Conservation (phyloP, 305 asterid genomes). For the Stenogyne calaminthoides region DNA sequence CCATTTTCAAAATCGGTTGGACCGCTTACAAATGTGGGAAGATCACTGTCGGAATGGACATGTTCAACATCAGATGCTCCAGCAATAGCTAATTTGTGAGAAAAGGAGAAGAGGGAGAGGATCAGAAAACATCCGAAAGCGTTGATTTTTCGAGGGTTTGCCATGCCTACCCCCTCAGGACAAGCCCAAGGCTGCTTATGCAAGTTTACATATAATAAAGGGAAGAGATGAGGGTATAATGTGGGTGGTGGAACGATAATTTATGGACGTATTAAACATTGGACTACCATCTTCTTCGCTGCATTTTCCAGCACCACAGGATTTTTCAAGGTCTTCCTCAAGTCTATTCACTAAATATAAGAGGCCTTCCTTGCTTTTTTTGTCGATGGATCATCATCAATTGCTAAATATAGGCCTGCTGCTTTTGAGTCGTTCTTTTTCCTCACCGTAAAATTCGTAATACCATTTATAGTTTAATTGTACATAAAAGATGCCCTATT, state of each 20-base stretch:
- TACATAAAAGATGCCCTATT: neutral
- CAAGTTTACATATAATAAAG: slow-evolving; percentile 3
- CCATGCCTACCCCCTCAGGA: slow-evolving; percentile 53
- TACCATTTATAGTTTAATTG: neutral
- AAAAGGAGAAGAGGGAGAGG: slow-evolving; percentile 31
- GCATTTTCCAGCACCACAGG: slow-evolving; percentile 31
- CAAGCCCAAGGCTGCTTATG: slow-evolving; percentile 63
- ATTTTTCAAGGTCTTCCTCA: slow-evolving; percentile 27
- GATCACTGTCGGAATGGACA: neutral
- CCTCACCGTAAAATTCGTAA: neutral
- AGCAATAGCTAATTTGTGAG: neutral
- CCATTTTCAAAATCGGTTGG: slow-evolving; percentile 31
- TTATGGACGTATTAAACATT: slow-evolving; percentile 21
- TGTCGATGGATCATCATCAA: neutral
- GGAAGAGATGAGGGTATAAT: slow-evolving; percentile 36
- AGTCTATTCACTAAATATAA: slow-evolving; percentile 24
- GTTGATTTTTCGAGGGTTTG: slow-evolving; percentile 44
- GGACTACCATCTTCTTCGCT: slow-evolving; percentile 39
- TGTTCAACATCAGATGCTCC: neutral
- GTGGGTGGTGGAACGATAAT: slow-evolving; percentile 29
- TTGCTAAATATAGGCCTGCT: slow-evolving; percentile 17
- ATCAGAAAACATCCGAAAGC: slow-evolving; percentile 58
- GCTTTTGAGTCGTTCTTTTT: neutral
- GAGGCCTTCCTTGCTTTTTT: slow-evolving; percentile 19
- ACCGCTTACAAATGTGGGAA: slow-evolving; percentile 19